Percentiles rank a stretch among this genome's conserved stretches.
Conservation (phyloP, 2,329 filamentous ascomycete species). For the Aspergillus phoenicis region DNA sequence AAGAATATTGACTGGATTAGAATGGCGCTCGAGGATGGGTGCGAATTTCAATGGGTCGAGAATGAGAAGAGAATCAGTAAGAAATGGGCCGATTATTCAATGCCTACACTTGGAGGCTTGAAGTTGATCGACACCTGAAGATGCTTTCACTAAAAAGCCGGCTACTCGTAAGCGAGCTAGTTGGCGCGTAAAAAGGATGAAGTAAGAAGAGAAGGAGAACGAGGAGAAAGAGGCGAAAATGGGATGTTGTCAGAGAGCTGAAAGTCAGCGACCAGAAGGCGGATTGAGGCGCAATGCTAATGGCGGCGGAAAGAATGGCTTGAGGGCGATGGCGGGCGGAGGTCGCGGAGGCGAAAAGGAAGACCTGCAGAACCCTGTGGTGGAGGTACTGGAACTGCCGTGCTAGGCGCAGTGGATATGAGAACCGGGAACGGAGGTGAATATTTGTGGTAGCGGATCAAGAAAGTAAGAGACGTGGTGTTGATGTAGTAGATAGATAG, state of each 20-base stretch:
- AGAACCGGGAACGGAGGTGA: conserved; percentile 1
- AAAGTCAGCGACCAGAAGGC: conserved; percentile 18
- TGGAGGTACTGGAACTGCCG: not conserved
- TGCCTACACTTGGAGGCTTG: conserved; percentile 16
- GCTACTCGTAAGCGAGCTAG: not conserved
- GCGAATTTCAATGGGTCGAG: not conserved
- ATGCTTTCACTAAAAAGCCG: conserved; percentile 10
- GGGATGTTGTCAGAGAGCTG: conserved; percentile 11
- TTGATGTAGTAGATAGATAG: not conserved
- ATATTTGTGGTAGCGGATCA: not conserved
- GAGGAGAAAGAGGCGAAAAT: conserved; percentile 14
- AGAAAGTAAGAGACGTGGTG: not conserved
- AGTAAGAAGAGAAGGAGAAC: conserved; percentile 15
- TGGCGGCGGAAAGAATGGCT: not conserved
- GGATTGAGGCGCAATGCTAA: conserved; percentile 19
- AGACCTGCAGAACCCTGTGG: not conserved
- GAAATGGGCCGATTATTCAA: conserved; percentile 20
- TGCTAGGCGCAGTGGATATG: not conserved
- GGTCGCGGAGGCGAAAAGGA: conserved; percentile 7
- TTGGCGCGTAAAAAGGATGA: conserved; percentile 6
- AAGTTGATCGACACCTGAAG: conserved; percentile 1
- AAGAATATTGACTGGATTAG: not conserved
- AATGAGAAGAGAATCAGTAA: conserved; percentile 5
- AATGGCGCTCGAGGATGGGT: not conserved
- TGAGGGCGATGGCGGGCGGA: conserved; percentile 8